Evolutionary conservation across 257 asterid species (phyloP), one percentile per base, ranked within the genome.

Genomic region (Nicotiana attenuata): DNA sequence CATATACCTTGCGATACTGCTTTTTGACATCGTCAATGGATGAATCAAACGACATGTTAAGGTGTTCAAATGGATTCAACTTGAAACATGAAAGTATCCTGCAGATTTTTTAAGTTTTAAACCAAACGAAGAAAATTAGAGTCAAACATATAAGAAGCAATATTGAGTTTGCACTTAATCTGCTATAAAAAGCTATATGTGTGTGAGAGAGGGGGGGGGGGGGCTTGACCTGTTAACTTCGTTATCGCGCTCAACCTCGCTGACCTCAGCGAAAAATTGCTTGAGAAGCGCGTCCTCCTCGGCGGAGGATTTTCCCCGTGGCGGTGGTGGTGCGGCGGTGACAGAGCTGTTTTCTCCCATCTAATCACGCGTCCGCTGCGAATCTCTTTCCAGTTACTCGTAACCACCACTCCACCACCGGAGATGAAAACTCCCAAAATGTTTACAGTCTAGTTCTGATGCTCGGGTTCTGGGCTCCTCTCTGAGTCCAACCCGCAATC

Each of bases 71-170:
- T 57, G 99, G 92, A 88, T 96, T 96, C 84, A 96, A 87, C 89
- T 94, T 96, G 93, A 96, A 96, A 89, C 99, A 94, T 4, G 99
- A 94, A 85, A 96, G 98, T 83, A 96, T 94, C 98, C 99, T 96
- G 85, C 85, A 85, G 38, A 82, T 82, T 65, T 1, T 78, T 83
- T 47, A 85, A 80, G 68, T 66, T 64, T 75, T 76, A 56, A 35
- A 19, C 77, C 68, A 59, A 68, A 26, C 80, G 71, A 64, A 50
- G 52, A 28, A 65, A 66, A 60, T 78, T 22, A 28, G 3, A 53
- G 19, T 20, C 10, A 38, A 53, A 8, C 56, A 71, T 38, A 68
- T 15, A 76, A 56, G 14, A 38, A 19, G 4, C 55, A 71, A 71
- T 69, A 55, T 47, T 20, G 22, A 33, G 31, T 38, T 20, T 28